Conservation (phyloP, 352 stramenopile species). For the Phytophthora multivora region DNA sequence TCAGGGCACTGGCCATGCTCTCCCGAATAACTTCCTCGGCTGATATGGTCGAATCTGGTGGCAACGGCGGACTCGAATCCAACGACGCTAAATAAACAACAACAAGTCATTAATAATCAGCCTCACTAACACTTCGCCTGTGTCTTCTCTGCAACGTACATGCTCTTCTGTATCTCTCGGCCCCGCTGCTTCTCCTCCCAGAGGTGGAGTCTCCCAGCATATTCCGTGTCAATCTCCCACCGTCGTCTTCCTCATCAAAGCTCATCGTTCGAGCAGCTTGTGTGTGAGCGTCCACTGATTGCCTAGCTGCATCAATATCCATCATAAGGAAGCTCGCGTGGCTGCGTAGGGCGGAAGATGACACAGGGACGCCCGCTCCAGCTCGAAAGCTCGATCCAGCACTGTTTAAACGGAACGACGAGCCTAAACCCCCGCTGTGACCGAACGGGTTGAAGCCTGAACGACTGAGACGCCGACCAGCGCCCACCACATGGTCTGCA, state of each 20-base stretch:
- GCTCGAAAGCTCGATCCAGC: constrained; percentile 29
- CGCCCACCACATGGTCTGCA: constrained; percentile 28
- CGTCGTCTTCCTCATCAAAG: constrained; percentile 37
- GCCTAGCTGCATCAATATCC: constrained; percentile 51
- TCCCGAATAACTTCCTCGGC: constrained; percentile 88
- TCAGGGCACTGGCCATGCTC: constrained; percentile 78
- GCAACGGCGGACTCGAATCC: constrained; percentile 69
- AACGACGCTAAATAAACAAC: constrained; percentile 45
- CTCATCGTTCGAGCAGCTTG: constrained; percentile 8
- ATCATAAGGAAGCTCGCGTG: constrained; percentile 58
- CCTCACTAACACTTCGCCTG: neutral
- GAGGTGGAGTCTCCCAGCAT: constrained; percentile 45
- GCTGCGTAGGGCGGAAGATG: constrained; percentile 38
- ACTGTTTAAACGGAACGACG: constrained; percentile 34
- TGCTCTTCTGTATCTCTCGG: constrained; percentile 41
- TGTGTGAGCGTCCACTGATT: constrained; percentile 35
- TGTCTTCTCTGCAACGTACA: constrained; percentile 35
- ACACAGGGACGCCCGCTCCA: constrained; percentile 31
- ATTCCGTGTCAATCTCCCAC: constrained; percentile 41
- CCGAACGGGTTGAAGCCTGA: constrained; percentile 32
- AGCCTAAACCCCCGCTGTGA: constrained; percentile 25
- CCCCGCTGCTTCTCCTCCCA: constrained; percentile 27
- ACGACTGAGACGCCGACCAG: constrained; percentile 35
- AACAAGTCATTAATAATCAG: constrained; percentile 11
- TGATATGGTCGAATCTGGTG: constrained; percentile 82